These are phyloP conservation scores for Puccinia horiana DNA, from an alignment of 1,284 basidiomycete species.

Conservation along the genomic window DNA sequence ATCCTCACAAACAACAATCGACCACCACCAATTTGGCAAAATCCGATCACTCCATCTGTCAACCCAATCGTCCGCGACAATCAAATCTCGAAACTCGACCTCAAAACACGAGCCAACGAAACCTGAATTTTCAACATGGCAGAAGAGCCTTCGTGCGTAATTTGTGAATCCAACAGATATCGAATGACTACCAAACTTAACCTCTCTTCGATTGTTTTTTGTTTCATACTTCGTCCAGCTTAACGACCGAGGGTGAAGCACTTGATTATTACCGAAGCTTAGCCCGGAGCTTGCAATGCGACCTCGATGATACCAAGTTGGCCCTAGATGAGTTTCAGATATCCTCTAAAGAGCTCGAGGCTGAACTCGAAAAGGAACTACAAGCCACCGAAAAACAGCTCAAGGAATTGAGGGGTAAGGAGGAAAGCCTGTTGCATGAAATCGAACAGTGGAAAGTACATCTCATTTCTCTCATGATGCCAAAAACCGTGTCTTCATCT, in stretches of 20 bases:
- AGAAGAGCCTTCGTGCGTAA: constrained; percentile 4
- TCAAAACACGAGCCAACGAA: background rate
- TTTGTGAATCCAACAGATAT: too few relatives aligned
- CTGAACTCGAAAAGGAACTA: constrained; percentile 85
- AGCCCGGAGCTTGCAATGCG: constrained; percentile 39
- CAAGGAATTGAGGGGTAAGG: constrained; percentile 74
- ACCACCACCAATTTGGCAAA: too few relatives aligned
- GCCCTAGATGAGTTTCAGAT: constrained; percentile 76
- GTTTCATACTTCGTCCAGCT: background rate
- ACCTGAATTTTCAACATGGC: background rate
- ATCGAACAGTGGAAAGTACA: constrained; percentile 88
- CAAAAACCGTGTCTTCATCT: constrained; percentile 35
- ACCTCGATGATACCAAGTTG: constrained; percentile 43
- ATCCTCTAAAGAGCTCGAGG: constrained; percentile 87
- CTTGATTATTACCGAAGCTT: constrained; percentile 37
- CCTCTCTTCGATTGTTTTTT: background rate
- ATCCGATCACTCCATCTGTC: too few relatives aligned
- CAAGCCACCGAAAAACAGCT: constrained; percentile 82
- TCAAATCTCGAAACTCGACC: too few relatives aligned
- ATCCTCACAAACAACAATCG: background rate
- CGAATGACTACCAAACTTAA: background rate
- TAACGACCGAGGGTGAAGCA: constrained; percentile 28
- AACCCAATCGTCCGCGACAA: background rate
- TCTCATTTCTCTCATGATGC: constrained; percentile 41
- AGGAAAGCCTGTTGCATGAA: constrained; percentile 72